These are phyloP conservation scores for Flaveria floridana DNA, from an alignment of 140 eudicot genomes.

Conservation along the genomic window DNA sequence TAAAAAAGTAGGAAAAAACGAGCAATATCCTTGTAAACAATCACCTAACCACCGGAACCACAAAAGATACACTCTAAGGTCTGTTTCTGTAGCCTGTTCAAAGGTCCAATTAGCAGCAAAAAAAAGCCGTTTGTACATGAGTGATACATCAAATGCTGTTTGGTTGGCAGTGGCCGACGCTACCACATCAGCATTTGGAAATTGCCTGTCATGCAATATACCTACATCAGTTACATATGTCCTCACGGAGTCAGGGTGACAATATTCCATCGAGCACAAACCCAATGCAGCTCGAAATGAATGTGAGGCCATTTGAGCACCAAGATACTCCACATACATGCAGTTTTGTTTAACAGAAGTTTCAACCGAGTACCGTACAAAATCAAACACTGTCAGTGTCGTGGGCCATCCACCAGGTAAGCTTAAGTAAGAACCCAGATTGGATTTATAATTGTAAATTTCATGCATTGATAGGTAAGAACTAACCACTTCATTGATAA, in stretches of 20 bases:
- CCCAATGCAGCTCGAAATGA: constrained; percentile 32
- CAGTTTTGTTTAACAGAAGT: constrained; percentile 69
- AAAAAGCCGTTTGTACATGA: constrained; percentile 38
- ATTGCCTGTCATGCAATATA: constrained; percentile 42
- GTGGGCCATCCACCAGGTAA: constrained; percentile 94
- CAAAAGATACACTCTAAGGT: constrained; percentile 51
- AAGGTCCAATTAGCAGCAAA: constrained; percentile 88
- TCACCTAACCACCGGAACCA: constrained; percentile 74
- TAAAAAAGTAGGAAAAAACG: constrained; percentile 44
- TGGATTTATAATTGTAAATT: constrained; percentile 30
- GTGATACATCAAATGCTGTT: constrained; percentile 33
- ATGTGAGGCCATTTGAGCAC: constrained; percentile 51
- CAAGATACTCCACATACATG: constrained; percentile 74
- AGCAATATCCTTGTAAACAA: constrained; percentile 45
- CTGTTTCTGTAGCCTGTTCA: constrained; percentile 76
- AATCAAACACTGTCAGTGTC: constrained; percentile 62
- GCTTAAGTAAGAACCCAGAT: constrained; percentile 39
- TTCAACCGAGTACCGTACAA: constrained; percentile 62
- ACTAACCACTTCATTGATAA: constrained; percentile 43
- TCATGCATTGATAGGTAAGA: constrained; percentile 47
- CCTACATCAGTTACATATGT: constrained; percentile 48
- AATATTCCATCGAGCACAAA: constrained; percentile 20
- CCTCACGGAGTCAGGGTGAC: constrained; percentile 31
- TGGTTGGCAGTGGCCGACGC: constrained; percentile 18
- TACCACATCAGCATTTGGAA: constrained; percentile 41